Percentiles rank a stretch among this genome's conserved stretches.
These are phyloP conservation scores for Phytophthora sp. DNA, from an alignment of 352 stramenopile species.

Conservation along the genomic window DNA sequence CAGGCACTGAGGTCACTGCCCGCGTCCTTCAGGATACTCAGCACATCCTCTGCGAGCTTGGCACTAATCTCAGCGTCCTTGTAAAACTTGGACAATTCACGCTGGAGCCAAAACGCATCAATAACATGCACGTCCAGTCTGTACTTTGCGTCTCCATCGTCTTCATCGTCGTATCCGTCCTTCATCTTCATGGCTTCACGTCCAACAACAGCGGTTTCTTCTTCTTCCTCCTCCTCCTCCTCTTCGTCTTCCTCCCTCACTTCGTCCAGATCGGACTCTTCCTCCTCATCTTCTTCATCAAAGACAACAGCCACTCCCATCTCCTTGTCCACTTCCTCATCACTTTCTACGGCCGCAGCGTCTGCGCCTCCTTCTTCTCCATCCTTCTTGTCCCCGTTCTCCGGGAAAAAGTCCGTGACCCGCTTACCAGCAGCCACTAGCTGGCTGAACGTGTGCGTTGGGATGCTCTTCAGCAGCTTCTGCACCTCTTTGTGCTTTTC, in stretches of 20 bases:
- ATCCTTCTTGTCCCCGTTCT: slow-evolving; percentile 39
- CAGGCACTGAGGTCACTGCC: slow-evolving; percentile 84
- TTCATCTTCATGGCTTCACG: slow-evolving; percentile 78
- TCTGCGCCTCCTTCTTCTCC: slow-evolving; percentile 29
- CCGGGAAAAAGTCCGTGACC: slow-evolving; percentile 89
- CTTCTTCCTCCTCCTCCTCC: slow-evolving; percentile 66
- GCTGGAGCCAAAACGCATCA: slow-evolving; percentile 98
- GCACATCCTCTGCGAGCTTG: slow-evolving; percentile 93
- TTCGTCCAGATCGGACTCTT: slow-evolving; percentile 94
- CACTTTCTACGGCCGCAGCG: slow-evolving; percentile 21
- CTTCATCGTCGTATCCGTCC: slow-evolving; percentile 67
- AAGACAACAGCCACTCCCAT: slow-evolving; percentile 99
- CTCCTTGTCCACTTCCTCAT: slow-evolving; percentile 93
- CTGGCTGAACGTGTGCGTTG: slow-evolving; percentile 73
- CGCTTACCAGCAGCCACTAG: slow-evolving; percentile 86
- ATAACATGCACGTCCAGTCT: slow-evolving; percentile 96
- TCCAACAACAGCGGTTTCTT: slow-evolving; percentile 21
- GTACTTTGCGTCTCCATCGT: slow-evolving; percentile 70
- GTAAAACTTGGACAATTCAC: slow-evolving; percentile 95
- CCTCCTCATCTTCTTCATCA: slow-evolving; percentile 97
- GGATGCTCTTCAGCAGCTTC: slow-evolving; percentile 88
- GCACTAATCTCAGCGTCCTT: slow-evolving; percentile 95
- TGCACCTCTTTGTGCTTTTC: slow-evolving; percentile 84
- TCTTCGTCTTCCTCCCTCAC: slow-evolving; percentile 72
- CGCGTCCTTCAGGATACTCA: slow-evolving; percentile 69